Base-by-base conservation (phyloP, 2,329 filamentous ascomycete genomes). In the Lachnellula subtilissima region DNA sequence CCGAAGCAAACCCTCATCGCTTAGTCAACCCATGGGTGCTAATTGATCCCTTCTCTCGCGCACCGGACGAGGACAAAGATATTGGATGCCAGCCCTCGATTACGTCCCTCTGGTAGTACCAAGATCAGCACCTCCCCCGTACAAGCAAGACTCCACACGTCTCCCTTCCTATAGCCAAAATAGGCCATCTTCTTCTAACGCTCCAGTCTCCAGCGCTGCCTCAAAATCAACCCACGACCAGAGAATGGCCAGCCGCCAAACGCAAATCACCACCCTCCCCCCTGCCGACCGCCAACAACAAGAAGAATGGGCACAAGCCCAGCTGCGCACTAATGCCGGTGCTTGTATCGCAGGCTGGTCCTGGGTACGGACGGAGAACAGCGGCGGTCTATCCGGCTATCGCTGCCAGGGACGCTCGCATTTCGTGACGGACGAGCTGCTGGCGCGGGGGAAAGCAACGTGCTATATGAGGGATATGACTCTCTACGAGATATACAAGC, bases 401-500 rank as follows among this genome's bases (percentile, higher is more conserved):
- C 42, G 42, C 5, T 45, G 42, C 42, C 11, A n/a, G 2, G 42
- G 42, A 5, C n/a, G 42, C 4, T 3, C 8, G 11, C 42, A 45
- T 9, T 45, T 45, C 17, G 42, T 45, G 2, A 22, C 42, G 6
- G 42, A 45, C 22, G 42, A 45, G 37, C 49, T 81, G 4, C 42
- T 45, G 42, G 17, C 19, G 28, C 28, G 28, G 2, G 28, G 28
- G 28, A 8, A 28, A 3, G 28, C 28, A 7, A 28, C 7, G 8
- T 28, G 28, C 28, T 28, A 28, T 28, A 28, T 28, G 28, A 6
- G 28, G 28, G 28, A 28, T 28, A 9, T 25, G 25, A 1, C 25
- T 6, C 25, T 25, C 1, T 25, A 28, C 28, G 28, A 28, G 7
- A 1, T 25, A 4, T 25, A 25, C 25, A 7, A 6, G 28, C 8